These are phyloP conservation scores for Candida corydali DNA, from an alignment of 805 yeast species.

Conservation along the genomic window DNA sequence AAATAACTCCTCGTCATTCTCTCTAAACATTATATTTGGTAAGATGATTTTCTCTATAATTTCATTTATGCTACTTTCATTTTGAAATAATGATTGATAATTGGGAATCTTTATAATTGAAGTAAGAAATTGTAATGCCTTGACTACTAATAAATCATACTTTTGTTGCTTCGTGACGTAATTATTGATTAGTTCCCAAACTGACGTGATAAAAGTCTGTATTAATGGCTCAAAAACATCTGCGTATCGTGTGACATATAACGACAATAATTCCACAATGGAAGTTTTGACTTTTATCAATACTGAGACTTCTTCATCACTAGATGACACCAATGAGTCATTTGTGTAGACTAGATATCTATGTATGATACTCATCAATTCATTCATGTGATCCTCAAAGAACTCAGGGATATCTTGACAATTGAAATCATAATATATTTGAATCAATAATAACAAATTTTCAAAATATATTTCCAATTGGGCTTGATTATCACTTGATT, in stretches of 20 bases:
- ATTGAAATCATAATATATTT: slow-evolving; percentile 87
- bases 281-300: slow-evolving; percentile 72
- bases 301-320: slow-evolving; percentile 66
- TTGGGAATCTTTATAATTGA: slow-evolving; percentile 70
- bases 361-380: slow-evolving; percentile 77
- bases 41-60: slow-evolving; percentile 78
- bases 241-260: slow-evolving; percentile 86
- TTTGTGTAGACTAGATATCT: slow-evolving; percentile 68
- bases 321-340: slow-evolving; percentile 48
- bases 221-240: slow-evolving; percentile 84
- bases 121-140: slow-evolving; percentile 75
- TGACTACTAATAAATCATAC: slow-evolving; percentile 80
- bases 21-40: slow-evolving; percentile 85
- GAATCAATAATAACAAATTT: slow-evolving; percentile 64
- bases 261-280: slow-evolving; percentile 77
- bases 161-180: slow-evolving; percentile 66
- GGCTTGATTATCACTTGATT: slow-evolving; percentile 40
- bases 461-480: slow-evolving; percentile 58
- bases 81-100: slow-evolving; percentile 62
- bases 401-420: slow-evolving; percentile 98
- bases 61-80: slow-evolving; percentile 58
- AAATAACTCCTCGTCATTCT: slow-evolving; percentile 84
- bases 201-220: slow-evolving; percentile 71
- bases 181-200: slow-evolving; percentile 70
- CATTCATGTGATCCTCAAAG: slow-evolving; percentile 82